phyloP scores from a whole-genome alignment of 345 rosid genomes.

The Raphanus raphanistrum region DNA sequence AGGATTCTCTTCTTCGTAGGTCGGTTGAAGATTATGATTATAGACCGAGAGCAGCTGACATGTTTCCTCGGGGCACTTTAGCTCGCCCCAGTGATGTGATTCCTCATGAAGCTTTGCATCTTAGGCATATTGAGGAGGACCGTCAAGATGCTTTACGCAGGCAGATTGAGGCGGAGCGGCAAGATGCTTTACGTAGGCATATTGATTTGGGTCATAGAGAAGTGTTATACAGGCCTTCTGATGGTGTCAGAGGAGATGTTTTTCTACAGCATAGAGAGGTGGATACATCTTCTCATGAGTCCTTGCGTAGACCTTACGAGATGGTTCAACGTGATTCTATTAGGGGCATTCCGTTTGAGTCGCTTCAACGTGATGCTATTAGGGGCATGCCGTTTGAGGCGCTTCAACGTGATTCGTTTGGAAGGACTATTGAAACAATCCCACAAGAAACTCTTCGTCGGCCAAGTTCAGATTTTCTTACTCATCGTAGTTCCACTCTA shows the following conservation, averaged over 20 bases:
- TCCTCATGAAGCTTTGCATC: conserved; percentile 32
- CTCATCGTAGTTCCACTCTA: conserved; percentile 18
- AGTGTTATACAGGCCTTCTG: conserved; percentile 36
- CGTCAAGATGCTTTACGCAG: conserved; percentile 12
- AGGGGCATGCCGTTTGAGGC: conserved; percentile 27
- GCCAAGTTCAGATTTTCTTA: conserved; percentile 30
- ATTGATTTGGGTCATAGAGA: conserved; percentile 31
- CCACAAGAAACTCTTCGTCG: conserved; percentile 29
- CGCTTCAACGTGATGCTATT: conserved; percentile 25
- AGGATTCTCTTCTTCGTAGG: conserved; percentile 41
- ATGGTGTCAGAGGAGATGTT: conserved; percentile 26
- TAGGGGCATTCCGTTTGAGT: conserved; percentile 26
- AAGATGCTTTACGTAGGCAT: conserved; percentile 25
- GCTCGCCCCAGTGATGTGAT: conserved; percentile 30
- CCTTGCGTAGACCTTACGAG: conserved; percentile 32
- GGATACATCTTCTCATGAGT: conserved; percentile 29
- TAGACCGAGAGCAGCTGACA: conserved; percentile 5
- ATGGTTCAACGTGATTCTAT: conserved; percentile 37
- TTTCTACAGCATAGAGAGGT: conserved; percentile 30
- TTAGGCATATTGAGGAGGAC: conserved; percentile 17
- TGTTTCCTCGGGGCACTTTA: conserved; percentile 20
- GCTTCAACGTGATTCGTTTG: conserved; percentile 26
- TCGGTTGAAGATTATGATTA: conserved; percentile 39
- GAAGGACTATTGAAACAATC: conserved; percentile 24
- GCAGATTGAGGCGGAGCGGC: conserved; percentile 16